These are phyloP conservation scores for Adiantum capillusveneris DNA, from an alignment of 75 land plant genomes.

Conservation along the genomic window DNA sequence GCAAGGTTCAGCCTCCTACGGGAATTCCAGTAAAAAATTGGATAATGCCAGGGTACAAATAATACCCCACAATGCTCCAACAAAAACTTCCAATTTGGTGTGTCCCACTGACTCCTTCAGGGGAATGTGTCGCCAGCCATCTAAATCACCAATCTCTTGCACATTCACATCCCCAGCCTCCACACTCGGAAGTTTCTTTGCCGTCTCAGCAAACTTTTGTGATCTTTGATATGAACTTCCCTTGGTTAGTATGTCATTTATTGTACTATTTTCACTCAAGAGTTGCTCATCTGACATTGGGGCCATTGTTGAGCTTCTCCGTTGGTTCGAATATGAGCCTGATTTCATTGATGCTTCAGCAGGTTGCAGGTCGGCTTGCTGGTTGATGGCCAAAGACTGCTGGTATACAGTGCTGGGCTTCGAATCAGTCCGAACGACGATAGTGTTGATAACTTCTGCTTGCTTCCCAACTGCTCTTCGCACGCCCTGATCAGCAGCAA, in stretches of 20 bases:
- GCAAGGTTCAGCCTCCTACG: not conserved
- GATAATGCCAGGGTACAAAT: slow-evolving; percentile 11
- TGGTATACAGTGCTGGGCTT: not conserved
- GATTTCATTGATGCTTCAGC: no score
- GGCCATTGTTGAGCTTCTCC: no score
- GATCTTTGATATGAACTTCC: not conserved
- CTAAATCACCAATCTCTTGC: slow-evolving; percentile 18
- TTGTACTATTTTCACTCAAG: no score
- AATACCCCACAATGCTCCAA: slow-evolving; percentile 31
- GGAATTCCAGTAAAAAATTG: not conserved
- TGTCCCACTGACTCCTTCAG: slow-evolving; percentile 47
- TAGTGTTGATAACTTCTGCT: slow-evolving; percentile 41
- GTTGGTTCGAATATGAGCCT: no score
- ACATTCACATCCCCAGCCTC: slow-evolving; percentile 22
- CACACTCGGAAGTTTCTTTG: slow-evolving; percentile 5
- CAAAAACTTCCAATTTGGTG: slow-evolving; percentile 40
- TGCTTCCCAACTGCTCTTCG: slow-evolving; percentile 50
- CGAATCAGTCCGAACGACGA: slow-evolving; percentile 8
- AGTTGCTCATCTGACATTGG: no score
- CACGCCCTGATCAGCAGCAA: slow-evolving; percentile 27
- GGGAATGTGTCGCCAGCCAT: slow-evolving; percentile 31
- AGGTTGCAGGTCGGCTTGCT: no score
- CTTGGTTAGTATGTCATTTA: no score
- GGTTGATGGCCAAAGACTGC: not conserved
- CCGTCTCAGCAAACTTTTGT: slow-evolving; percentile 11